Evolutionary conservation across 2,329 filamentous ascomycete genomes (phyloP).

Genomic region (Akanthomyces muscarius): DNA sequence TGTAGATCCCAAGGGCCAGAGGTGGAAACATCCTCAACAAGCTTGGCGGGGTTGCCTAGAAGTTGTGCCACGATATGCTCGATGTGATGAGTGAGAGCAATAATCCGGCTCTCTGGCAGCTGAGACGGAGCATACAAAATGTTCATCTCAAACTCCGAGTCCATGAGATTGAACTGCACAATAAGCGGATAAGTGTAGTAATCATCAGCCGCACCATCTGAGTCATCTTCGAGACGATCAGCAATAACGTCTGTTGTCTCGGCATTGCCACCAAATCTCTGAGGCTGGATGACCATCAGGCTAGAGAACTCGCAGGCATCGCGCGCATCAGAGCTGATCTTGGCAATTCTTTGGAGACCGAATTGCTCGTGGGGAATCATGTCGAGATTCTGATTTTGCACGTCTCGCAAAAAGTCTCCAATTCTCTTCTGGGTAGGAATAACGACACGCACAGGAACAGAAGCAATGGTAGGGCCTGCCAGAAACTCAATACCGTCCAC

Average conservation of each 20-base stretch:
- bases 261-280: background rate
- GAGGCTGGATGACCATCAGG: constrained; percentile 21
- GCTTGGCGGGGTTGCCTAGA: background rate
- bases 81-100: background rate
- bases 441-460: constrained; percentile 20
- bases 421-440: background rate
- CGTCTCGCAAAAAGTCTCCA: constrained; percentile 10
- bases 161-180: background rate
- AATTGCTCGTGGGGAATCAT: constrained; percentile 23
- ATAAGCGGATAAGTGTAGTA: constrained; percentile 4
- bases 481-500: constrained; percentile 21
- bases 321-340: constrained; percentile 17
- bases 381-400: constrained; percentile 17
- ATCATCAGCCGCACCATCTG: background rate
- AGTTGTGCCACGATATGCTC: background rate
- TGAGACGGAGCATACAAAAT: background rate
- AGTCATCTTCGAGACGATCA: background rate
- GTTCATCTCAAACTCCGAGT: background rate
- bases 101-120: background rate
- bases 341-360: constrained; percentile 23
- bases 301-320: constrained; percentile 21
- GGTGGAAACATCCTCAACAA: background rate
- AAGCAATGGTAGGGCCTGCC: constrained; percentile 24
- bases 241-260: background rate
- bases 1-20: background rate